phyloP scores from a whole-genome alignment of 345 rosid genomes.

The Odontarrhena argentea region DNA sequence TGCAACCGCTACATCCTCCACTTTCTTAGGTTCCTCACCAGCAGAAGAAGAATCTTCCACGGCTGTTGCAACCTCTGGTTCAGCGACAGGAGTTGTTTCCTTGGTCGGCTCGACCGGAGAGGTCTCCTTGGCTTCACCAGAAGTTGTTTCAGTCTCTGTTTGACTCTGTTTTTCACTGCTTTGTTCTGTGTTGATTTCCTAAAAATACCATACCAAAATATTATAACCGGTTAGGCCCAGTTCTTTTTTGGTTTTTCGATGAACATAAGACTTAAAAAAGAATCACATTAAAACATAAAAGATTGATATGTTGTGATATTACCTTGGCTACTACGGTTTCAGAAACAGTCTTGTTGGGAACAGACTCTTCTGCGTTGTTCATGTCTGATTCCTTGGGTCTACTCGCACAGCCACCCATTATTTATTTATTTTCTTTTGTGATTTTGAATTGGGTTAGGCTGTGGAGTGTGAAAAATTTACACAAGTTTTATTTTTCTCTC shows the following conservation, averaged over 20 bases:
- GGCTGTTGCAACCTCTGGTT: conserved; percentile 34
- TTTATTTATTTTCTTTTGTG: conserved; percentile 16
- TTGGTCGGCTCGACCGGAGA: conserved; percentile 32
- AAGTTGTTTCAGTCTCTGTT: conserved; percentile 32
- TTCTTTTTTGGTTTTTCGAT: neutral
- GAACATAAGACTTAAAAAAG: neutral
- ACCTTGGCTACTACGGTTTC: conserved; percentile 38
- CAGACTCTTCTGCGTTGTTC: conserved; percentile 39
- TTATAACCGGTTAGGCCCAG: conserved; percentile 4
- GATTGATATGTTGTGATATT: conserved; percentile 10
- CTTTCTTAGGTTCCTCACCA: conserved; percentile 24
- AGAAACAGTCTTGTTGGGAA: conserved; percentile 34
- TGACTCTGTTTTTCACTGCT: conserved; percentile 37
- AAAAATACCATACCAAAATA: neutral
- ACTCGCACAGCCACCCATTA: conserved; percentile 66
- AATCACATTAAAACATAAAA: neutral
- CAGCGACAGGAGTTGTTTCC: conserved; percentile 27
- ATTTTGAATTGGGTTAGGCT: conserved; percentile 39
- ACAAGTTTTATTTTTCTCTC: conserved; percentile 24
- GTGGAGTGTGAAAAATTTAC: conserved; percentile 31
- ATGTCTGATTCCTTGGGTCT: conserved; percentile 50
- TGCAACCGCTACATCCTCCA: conserved; percentile 20
- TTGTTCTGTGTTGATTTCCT: conserved; percentile 42
- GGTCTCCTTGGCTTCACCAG: conserved; percentile 32
- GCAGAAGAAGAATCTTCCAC: conserved; percentile 34